phyloP scores from a whole-genome alignment of 768 basidiomycete species.

The Rhodocollybia butyracea region DNA sequence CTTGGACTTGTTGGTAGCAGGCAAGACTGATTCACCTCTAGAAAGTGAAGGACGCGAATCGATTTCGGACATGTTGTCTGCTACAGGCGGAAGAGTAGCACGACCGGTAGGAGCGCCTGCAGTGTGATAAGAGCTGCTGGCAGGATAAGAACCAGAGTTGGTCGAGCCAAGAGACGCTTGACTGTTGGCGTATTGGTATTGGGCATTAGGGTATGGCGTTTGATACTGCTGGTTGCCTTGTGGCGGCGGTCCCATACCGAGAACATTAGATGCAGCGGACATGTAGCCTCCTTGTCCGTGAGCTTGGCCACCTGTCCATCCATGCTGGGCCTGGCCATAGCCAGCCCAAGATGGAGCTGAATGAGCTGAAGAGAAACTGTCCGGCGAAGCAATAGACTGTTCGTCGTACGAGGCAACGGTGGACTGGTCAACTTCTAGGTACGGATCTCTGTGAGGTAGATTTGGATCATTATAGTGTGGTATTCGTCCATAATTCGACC shows the following conservation, averaged over 20 bases:
- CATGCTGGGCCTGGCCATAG: slow-evolving; percentile 13
- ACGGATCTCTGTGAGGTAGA: slow-evolving; percentile 18
- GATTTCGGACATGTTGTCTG: slow-evolving; percentile 42
- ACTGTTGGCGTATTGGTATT: slow-evolving; percentile 16
- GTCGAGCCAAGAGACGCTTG: slow-evolving; percentile 27
- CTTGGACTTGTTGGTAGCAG: slow-evolving; percentile 66
- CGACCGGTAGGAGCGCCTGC: slow-evolving; percentile 12
- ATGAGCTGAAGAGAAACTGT: slow-evolving; percentile 12
- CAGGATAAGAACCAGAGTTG: slow-evolving; percentile 27
- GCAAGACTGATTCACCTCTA: slow-evolving; percentile 54
- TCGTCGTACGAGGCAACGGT: slow-evolving; percentile 39
- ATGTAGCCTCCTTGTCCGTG: too few relatives aligned
- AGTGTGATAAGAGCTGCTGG: slow-evolving; percentile 18
- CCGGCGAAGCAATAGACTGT: slow-evolving; percentile 19
- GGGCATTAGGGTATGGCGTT: slow-evolving; percentile 22
- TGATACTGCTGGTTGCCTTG: slow-evolving; percentile 13
- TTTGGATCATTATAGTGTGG: not conserved
- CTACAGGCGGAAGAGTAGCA: slow-evolving; percentile 9
- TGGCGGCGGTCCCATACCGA: slow-evolving; percentile 68
- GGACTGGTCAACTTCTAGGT: slow-evolving; percentile 31
- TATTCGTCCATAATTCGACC: slow-evolving; percentile 4
- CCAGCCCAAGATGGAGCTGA: slow-evolving; percentile 4
- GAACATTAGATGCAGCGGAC: slow-evolving; percentile 74
- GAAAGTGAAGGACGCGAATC: slow-evolving; percentile 56
- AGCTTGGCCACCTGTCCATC: slow-evolving; percentile 44